Base-by-base conservation (phyloP, 148 eudicot genomes). In the Diospyros kaki region DNA sequence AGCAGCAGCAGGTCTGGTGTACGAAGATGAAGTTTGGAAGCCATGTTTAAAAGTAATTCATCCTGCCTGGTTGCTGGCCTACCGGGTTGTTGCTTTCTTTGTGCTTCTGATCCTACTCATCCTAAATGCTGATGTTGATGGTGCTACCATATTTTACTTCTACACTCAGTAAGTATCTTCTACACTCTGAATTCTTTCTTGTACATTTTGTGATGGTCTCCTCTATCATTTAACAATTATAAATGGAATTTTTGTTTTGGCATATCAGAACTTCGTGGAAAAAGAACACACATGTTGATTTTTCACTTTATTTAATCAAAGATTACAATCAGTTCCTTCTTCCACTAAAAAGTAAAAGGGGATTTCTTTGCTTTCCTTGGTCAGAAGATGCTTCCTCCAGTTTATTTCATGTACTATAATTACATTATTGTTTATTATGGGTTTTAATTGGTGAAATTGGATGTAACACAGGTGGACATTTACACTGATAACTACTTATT, bases 401-500 rank as follows among this genome's bases (percentile, higher is more conserved):
- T 1, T 66, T 41, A 72, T 58, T 39, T 5, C 4, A 58, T 18
- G 41, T 28, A 45, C 38, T 60, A 18, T 58, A 12, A 48, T 38
- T 63, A n/a, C 40, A 13, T 73, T 52, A 48, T 46, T 60, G 54
- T 60, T n/a, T 72, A 15, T 44, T 12, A 14, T 72, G 52, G 50
- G 18, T 70, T 41, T 43, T 61, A 60, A 61, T 61, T 13, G 17
- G 46, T 52, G 72, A 52, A 69, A 68, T 53, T 69, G 58, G 72
- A 69, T 69, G 45, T 89, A 89, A 83, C 93, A 87, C 87, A 94
- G 98, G 90, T 94, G 97, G 92, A 94, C 98, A 65, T 92, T 90
- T 75, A 84, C 92, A 44, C 78, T 90, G 80, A 85, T 92, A 59
- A 90, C 97, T 66, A 69, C 92, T 60, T 94, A 94, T 77, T 94